phyloP scores from a whole-genome alignment of 2,329 filamentous ascomycete species.

The Simplicillium sp. region DNA sequence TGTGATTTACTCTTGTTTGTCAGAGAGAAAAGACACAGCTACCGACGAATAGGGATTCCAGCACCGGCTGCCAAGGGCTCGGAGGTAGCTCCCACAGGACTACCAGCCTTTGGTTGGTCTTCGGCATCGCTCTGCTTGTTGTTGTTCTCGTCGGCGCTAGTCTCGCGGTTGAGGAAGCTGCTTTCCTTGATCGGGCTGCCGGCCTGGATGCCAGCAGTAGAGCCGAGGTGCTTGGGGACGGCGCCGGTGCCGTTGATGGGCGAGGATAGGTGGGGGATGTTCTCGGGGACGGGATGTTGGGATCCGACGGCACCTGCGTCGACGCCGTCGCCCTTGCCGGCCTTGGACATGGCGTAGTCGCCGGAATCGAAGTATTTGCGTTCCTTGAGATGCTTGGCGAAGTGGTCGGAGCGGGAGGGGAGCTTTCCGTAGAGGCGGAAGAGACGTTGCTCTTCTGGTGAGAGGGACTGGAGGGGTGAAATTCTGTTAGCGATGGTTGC shows the following conservation, averaged over 20 bases:
- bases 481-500: slow-evolving; percentile 10
- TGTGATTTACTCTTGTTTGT: background rate
- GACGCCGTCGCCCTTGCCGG: slow-evolving; percentile 89
- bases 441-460: slow-evolving; percentile 89
- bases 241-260: slow-evolving; percentile 32
- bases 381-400: slow-evolving; percentile 98
- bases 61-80: slow-evolving; percentile 4
- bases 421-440: slow-evolving; percentile 98
- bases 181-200: slow-evolving; percentile 86
- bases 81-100: slow-evolving; percentile 7
- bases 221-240: slow-evolving; percentile 12
- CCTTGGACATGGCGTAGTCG: slow-evolving; percentile 94
- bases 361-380: slow-evolving; percentile 98
- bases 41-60: slow-evolving; percentile 55
- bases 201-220: slow-evolving; percentile 41
- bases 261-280: slow-evolving; percentile 81
- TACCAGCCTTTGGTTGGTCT: slow-evolving; percentile 21
- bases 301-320: slow-evolving; percentile 90
- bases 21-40: slow-evolving; percentile 13
- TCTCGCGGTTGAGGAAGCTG: slow-evolving; percentile 77
- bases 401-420: slow-evolving; percentile 88
- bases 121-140: slow-evolving; percentile 26
- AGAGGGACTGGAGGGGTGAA: slow-evolving; percentile 57
- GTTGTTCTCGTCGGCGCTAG: slow-evolving; percentile 49
- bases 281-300: slow-evolving; percentile 89